A percentile compares a stretch with the other conserved stretches of the same genome.
phyloP scores from a whole-genome alignment of 345 rosid genomes.

The Populus alba region DNA sequence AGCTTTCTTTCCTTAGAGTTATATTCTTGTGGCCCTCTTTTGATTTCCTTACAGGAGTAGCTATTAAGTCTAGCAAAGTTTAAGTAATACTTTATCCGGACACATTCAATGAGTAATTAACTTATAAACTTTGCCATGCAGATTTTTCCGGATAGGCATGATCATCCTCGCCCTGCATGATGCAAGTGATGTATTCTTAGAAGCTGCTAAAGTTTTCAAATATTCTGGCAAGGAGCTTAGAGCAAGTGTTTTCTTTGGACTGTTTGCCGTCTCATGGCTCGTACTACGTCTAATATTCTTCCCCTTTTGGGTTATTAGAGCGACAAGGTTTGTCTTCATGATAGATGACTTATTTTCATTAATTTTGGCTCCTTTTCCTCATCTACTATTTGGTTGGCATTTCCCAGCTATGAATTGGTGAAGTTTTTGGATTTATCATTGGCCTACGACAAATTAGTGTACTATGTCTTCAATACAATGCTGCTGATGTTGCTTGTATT shows the following conservation, averaged over 20 bases:
- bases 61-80: neutral
- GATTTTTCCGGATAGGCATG: conserved; percentile 81
- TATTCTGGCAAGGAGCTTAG: conserved; percentile 81
- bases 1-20: neutral
- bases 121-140: conserved; percentile 19
- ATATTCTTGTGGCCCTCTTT: neutral
- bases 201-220: conserved; percentile 89
- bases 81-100: neutral
- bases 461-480: conserved; percentile 86
- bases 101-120: neutral
- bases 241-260: conserved; percentile 88
- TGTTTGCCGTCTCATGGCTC: conserved; percentile 94
- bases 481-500: conserved; percentile 77
- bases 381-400: conserved; percentile 15
- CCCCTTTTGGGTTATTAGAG: conserved; percentile 83
- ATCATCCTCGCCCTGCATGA: conserved; percentile 87
- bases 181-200: conserved; percentile 85
- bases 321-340: conserved; percentile 57
- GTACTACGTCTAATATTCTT: conserved; percentile 76
- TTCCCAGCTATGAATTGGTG: conserved; percentile 51
- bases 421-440: conserved; percentile 50
- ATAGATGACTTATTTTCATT: conserved; percentile 12
- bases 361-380: conserved; percentile 15
- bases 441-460: conserved; percentile 35
- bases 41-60: neutral